Conservation (phyloP, 352 stramenopile species). For the Phytopythium kandeliae region DNA sequence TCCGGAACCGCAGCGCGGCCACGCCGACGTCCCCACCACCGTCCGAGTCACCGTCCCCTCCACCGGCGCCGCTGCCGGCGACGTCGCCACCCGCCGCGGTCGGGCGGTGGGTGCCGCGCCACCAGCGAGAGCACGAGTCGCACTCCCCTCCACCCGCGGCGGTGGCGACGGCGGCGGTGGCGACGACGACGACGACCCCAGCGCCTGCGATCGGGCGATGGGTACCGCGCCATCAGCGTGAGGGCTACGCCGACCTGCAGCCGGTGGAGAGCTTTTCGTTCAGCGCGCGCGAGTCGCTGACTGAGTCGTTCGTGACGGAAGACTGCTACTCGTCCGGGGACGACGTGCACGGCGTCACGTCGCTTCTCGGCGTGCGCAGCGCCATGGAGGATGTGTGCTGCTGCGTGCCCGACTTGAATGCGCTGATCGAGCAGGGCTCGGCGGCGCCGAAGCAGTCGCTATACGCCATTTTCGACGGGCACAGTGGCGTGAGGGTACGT, state of each 20-base stretch:
- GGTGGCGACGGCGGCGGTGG: no score
- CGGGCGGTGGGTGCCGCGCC: constrained; percentile 45
- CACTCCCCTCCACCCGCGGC: no score
- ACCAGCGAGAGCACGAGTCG: constrained; percentile 30
- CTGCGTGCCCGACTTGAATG: constrained; percentile 70
- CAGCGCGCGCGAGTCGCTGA: constrained; percentile 41
- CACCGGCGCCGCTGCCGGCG: constrained; percentile 22
- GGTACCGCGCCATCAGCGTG: constrained; percentile 48
- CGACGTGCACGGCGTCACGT: constrained; percentile 72
- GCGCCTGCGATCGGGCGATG: constrained; percentile 35
- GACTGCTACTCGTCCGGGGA: constrained; percentile 71
- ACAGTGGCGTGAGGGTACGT: constrained; percentile 71
- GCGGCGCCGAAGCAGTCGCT: constrained; percentile 39
- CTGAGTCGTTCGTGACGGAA: constrained; percentile 51
- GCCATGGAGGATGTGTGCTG: constrained; percentile 80
- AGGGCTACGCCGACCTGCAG: constrained; percentile 41
- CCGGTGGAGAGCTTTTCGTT: constrained; percentile 43
- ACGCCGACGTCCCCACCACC: constrained; percentile 30
- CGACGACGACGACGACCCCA: constrained; percentile 10
- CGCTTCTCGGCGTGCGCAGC: constrained; percentile 68
- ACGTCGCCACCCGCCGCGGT: constrained; percentile 11
- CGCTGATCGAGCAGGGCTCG: constrained; percentile 26
- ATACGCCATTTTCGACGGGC: constrained; percentile 83
- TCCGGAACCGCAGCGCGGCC: constrained; percentile 57
- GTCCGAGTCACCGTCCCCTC: constrained; percentile 22